Conservation (phyloP, 163 green algal species). For the Scenedesmus sp. region DNA sequence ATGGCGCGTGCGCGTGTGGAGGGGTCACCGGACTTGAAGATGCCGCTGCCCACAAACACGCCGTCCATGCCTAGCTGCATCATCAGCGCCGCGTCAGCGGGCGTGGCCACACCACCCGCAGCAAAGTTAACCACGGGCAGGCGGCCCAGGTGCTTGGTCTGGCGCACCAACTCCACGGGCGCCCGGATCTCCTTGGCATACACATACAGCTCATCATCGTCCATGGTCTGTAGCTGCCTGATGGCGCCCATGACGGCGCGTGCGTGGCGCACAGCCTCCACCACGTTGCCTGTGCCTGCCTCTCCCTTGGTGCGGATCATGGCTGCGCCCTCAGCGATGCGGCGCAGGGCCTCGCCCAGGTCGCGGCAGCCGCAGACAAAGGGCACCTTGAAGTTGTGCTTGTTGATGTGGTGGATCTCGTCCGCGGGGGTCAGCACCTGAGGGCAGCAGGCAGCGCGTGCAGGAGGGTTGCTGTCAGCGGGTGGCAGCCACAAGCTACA, state of each 20-base stretch:
- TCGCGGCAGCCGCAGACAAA: slow-evolving; percentile 99
- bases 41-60: slow-evolving; percentile 99
- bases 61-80: slow-evolving; percentile 99
- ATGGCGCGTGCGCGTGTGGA: slow-evolving; percentile 95
- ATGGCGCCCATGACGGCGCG: slow-evolving; percentile 97
- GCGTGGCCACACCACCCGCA: slow-evolving; percentile 97
- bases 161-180: slow-evolving; percentile 94
- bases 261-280: slow-evolving; percentile 98
- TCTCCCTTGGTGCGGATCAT: slow-evolving; percentile 99
- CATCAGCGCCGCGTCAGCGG: slow-evolving; percentile 99
- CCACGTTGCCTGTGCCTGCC: slow-evolving; percentile 98
- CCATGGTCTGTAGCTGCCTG: slow-evolving; percentile 95
- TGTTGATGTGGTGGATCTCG: slow-evolving; percentile 99
- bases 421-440: slow-evolving; percentile 99
- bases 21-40: slow-evolving; percentile 99
- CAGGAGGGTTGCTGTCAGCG: neutral
- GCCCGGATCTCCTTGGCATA: slow-evolving; percentile 99
- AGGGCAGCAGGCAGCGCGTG: neutral
- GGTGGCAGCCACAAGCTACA: too few relatives aligned
- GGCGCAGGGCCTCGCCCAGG: slow-evolving; percentile 98
- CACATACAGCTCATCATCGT: slow-evolving; percentile 99
- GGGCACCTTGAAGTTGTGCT: slow-evolving; percentile 99
- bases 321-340: slow-evolving; percentile 96
- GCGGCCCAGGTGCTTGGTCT: slow-evolving; percentile 96
- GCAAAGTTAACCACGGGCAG: slow-evolving; percentile 99